Base-by-base conservation (phyloP, 768 basidiomycete species). In the Boletus fagicola region DNA sequence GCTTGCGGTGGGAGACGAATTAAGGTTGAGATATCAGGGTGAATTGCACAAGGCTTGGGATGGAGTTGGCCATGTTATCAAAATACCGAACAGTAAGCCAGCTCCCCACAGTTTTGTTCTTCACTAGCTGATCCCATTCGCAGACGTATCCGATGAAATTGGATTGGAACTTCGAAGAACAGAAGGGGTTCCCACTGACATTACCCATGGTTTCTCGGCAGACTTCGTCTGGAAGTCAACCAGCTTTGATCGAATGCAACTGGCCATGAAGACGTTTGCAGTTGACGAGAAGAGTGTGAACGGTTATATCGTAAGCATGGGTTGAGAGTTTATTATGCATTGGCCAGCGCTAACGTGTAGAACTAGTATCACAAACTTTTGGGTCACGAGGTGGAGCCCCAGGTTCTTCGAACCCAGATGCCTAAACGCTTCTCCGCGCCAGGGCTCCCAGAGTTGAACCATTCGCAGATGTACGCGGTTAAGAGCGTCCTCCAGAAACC, bases 151-250 rank as follows among this genome's bases (percentile, higher is more conserved):
- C 15, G 97, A 99, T 70, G 97, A 99, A 76, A 94, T 99, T 72
- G 96, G 88, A 2, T 77, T 99, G 63, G 97, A 99, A 71, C 78
- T 99, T 26, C 80, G 94, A 56, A 80, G 90, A 47, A 86, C 91
- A 2, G 96, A 98, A 63, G 93, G 93, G 16, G 94, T 96, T 8
- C 97, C 97, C 6, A 85, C 88, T 18, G 96, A 98, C 33, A 85
- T 93, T 74, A 94, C 93, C 0, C 93, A 95, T 69, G 92, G 92
- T 64, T 98, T 97, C 67, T 87, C 92, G 0, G 97, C 89, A n/a
- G 97, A 99, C 72, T 99, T 98, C 67, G 96, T 99, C 5, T 99
- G 97, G 97, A 99, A 99, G 75, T 95, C 94, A 5, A 99, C 97
- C 1, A 98, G 96, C 72, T 99, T 99, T 67, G 97, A 99, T 72